Evolutionary conservation across 257 asterid species (phyloP).

Genomic region (Solanum pinnatisectum): DNA sequence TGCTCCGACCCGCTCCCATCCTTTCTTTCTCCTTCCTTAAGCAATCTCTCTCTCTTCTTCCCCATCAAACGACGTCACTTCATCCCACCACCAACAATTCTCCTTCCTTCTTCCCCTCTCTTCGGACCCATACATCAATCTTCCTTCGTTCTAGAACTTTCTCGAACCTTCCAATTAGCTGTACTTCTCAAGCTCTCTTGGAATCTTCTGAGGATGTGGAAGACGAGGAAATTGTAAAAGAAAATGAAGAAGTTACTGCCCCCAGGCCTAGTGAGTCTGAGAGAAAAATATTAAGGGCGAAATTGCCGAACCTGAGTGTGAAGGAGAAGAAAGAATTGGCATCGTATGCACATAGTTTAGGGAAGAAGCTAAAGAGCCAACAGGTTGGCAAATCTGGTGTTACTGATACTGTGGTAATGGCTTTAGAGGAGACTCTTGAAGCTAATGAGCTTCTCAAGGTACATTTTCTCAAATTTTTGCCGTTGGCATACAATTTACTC

Average conservation of each 20-base stretch:
- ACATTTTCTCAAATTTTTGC: background rate
- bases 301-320: constrained; percentile 43
- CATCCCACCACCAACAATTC: background rate
- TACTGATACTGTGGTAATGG: constrained; percentile 58
- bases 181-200: constrained; percentile 2
- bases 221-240: constrained; percentile 10
- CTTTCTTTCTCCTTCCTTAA: constrained; percentile 21
- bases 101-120: background rate
- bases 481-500: background rate
- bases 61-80: constrained; percentile 17
- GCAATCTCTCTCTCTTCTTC: background rate
- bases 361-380: constrained; percentile 78
- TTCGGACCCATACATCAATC: constrained; percentile 4
- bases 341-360: constrained; percentile 82
- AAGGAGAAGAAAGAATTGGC: constrained; percentile 84
- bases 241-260: constrained; percentile 8
- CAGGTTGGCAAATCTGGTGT: constrained; percentile 92
- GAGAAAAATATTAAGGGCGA: background rate
- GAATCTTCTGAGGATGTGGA: constrained; percentile 15
- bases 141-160: background rate
- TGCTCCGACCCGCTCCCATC: constrained; percentile 33
- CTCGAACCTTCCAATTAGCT: constrained; percentile 9
- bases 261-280: background rate
- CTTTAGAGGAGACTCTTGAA: constrained; percentile 86
- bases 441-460: constrained; percentile 92